Base-by-base conservation (phyloP, 176 grass and related monocot species). In the Avena insularis region DNA sequence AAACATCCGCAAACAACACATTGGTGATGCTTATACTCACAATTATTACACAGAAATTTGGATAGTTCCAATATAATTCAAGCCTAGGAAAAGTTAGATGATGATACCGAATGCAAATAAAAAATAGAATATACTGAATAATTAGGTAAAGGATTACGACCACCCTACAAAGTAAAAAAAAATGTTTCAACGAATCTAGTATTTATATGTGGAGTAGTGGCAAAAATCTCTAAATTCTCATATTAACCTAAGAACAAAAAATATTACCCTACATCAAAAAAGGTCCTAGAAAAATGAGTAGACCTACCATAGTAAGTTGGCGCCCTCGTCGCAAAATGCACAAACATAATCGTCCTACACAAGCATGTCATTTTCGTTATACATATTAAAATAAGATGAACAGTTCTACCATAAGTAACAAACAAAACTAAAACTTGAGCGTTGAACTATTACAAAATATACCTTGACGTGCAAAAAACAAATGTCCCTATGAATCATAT, bases 31-130 rank as follows among this genome's bases (percentile, higher is more conserved):
- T 64, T 83, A 54, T 61, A 54, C 77, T 8, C 38, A 53, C 82
- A 91, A 35, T 91, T 91, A 31, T 81, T 40, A 35, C 90, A 91
- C 23, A 78, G 8, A 64, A 84, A 88, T 13, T 31, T 75, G 27
- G 71, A 13, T 35, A 69, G 65, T 66, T 83, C 27, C 87, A 83
- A 66, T 82, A 77, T 69, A 40, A 38, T 83, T 48, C 20, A 91
- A 5, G 29, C 0, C 3, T 16, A 71, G 14, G 21, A 89, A 78
- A 84, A 70, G 23, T 48, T 36, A 70, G 77, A 79, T 78, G 16
- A 7, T 25, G 53, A 53, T 82, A 62, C 13, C 4, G 2, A 53
- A 53, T 35, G 33, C 33, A 35, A 43, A 86, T 80, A 71, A 8
- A 43, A 81, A 85, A 70, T 10, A 58, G 86, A 20, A 45, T 7